Evolutionary conservation across 495 filamentous ascomycete species (phyloP).

Genomic region (Sphaerosporella brunnea): DNA sequence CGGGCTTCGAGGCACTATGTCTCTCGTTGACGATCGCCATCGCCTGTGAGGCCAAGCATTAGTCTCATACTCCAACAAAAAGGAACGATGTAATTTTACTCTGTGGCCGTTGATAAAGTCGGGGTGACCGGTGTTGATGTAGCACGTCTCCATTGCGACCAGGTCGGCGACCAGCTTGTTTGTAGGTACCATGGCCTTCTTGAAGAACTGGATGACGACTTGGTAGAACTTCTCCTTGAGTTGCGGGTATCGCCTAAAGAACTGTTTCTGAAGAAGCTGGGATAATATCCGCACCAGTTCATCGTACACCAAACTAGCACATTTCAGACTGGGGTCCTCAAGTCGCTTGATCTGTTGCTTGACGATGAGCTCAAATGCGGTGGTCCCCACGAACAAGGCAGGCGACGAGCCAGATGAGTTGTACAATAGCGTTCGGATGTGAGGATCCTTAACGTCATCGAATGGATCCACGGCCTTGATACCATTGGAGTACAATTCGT

Average conservation of each 20-base stretch:
- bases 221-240: slow-evolving; percentile 93
- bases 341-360: slow-evolving; percentile 96
- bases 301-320: slow-evolving; percentile 91
- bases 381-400: slow-evolving; percentile 92
- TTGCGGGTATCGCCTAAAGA: slow-evolving; percentile 79
- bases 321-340: slow-evolving; percentile 93
- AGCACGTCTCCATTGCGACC: slow-evolving; percentile 87
- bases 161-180: slow-evolving; percentile 93
- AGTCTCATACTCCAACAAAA: background rate
- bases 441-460: slow-evolving; percentile 90
- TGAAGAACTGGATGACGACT: slow-evolving; percentile 92
- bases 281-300: slow-evolving; percentile 91
- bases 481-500: slow-evolving; percentile 94
- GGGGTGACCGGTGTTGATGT: slow-evolving; percentile 96
- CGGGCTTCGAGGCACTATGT: slow-evolving; percentile 60
- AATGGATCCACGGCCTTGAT: slow-evolving; percentile 97
- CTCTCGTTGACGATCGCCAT: slow-evolving; percentile 97
- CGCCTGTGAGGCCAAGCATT: slow-evolving; percentile 35
- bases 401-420: slow-evolving; percentile 97
- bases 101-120: slow-evolving; percentile 94
- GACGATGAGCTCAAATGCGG: slow-evolving; percentile 93
- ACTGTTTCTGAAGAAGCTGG: slow-evolving; percentile 66
- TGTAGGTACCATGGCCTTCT: slow-evolving; percentile 90
- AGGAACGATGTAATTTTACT: slow-evolving; percentile 30
- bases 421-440: slow-evolving; percentile 91